A percentile compares a stretch with the other conserved stretches of the same genome.
Conservation (phyloP, 352 stramenopile genomes). For the Phytophthora uliginosa region DNA sequence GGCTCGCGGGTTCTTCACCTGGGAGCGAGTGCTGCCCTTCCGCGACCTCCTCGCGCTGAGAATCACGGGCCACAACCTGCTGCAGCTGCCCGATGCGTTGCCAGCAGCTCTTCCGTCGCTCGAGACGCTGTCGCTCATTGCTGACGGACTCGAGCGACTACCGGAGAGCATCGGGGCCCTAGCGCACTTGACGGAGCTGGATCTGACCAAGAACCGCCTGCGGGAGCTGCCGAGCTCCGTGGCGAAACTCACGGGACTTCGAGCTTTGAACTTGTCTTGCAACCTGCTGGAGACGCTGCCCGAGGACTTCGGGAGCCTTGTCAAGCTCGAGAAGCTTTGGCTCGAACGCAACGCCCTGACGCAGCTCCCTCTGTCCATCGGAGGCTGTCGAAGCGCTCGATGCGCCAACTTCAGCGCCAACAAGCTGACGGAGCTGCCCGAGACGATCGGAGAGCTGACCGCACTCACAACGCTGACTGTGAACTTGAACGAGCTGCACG, state of each 20-base stretch:
- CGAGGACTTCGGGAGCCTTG: constrained; percentile 47
- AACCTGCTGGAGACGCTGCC: constrained; percentile 64
- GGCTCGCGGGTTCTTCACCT: constrained; percentile 61
- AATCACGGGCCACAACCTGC: constrained; percentile 59
- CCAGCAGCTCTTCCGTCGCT: constrained; percentile 40
- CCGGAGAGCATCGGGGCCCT: constrained; percentile 57
- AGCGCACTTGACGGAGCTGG: constrained; percentile 48
- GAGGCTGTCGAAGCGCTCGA: constrained; percentile 33
- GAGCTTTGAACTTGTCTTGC: constrained; percentile 56
- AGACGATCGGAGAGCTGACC: constrained; percentile 49
- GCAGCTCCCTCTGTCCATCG: constrained; percentile 54
- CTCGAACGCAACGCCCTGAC: constrained; percentile 64
- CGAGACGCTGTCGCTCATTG: constrained; percentile 63
- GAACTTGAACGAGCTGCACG: constrained; percentile 63
- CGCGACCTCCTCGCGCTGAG: constrained; percentile 59
- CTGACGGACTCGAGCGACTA: constrained; percentile 51
- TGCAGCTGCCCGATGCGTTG: constrained; percentile 43
- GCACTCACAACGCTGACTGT: constrained; percentile 54
- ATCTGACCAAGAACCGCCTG: constrained; percentile 75
- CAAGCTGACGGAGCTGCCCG: constrained; percentile 41
- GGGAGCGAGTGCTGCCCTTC: constrained; percentile 53
- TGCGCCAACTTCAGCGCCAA: constrained; percentile 64
- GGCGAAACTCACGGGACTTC: constrained; percentile 45
- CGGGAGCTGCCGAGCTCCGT: constrained; percentile 56
- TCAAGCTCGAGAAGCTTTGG: constrained; percentile 53